Base-by-base conservation (phyloP, 352 stramenopile genomes). In the Globisporangium parvum region DNA sequence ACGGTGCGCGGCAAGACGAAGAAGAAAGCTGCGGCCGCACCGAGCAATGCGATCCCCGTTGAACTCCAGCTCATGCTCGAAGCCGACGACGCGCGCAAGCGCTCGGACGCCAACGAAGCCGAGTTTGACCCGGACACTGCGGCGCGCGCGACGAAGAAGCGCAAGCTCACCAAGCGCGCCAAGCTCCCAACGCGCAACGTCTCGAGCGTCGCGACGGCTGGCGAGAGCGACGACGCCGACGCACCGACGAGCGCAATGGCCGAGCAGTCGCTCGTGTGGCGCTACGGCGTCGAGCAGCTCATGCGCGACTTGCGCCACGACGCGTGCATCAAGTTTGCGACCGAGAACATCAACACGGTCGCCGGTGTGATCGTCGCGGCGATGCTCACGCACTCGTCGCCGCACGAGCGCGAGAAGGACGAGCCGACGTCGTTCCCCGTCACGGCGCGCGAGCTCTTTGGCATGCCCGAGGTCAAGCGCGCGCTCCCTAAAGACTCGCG, bases 61-160 rank as follows among this genome's bases (percentile, higher is more conserved):
- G 85, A 93, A 63, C 63, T 95, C 48, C 83, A 93, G 66, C 77
- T 93, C 67, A 92, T 95, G 70, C 67, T 93, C 11, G 80, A 93
- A 53, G 81, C 83, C 0, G 83, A 95, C 26, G 77, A 91, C 28
- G 62, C 60, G 21, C 63, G 57, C 21, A 70, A 75, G 9, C 65
- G 69, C 47, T 69, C 75, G 10, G 70, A 74, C 44, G 75, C 84
- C 37, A 73, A 69, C 41, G 83, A 91, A 67, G 67, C 73, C 18
- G 83, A 91, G 54, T 85, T 70, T 51, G 75, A 88, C 17, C 67
- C 73, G 8, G 63, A 78, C 23, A 70, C 51, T 24, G 48, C 18
- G 3, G 31, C 67, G 31, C 62, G 71, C 52, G 60, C 59, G 40
- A 69, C 55, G 31, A 91, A 88, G 58, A 85, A 85, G 47, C 75